Evolutionary conservation across 352 stramenopile species (phyloP).

Genomic region (Globisporangium cederbergense): DNA sequence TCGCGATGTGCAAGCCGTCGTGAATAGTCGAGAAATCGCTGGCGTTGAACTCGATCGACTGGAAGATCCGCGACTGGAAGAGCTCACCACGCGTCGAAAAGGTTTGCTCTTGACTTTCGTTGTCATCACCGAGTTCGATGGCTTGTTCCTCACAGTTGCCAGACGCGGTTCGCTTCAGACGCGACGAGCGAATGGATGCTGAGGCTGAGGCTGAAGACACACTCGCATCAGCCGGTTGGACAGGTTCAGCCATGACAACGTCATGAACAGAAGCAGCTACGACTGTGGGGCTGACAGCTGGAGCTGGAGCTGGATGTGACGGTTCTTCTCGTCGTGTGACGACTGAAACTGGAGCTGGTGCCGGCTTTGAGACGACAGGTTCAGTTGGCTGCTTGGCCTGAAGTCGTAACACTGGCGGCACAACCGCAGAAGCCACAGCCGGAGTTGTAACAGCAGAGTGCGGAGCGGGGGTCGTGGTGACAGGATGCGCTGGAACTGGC

Average conservation of each 20-base stretch:
- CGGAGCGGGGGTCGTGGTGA: too few relatives aligned
- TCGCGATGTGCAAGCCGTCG: constrained; percentile 36
- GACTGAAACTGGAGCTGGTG: neutral
- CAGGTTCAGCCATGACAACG: neutral
- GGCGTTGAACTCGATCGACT: constrained; percentile 31
- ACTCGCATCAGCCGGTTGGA: neutral
- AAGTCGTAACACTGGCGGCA: neutral
- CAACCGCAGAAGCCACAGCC: too few relatives aligned
- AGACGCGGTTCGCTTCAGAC: constrained; percentile 7
- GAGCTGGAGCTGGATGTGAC: neutral
- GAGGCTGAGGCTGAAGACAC: neutral
- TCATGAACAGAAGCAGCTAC: neutral
- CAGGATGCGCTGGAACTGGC: too few relatives aligned
- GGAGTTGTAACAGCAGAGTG: too few relatives aligned
- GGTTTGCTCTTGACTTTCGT: constrained; percentile 6
- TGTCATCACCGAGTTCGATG: constrained; percentile 20
- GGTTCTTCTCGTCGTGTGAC: neutral
- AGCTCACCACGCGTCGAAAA: neutral
- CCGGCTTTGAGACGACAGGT: neutral
- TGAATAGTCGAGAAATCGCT: constrained; percentile 40
- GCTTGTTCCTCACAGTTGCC: constrained; percentile 2
- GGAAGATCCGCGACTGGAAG: constrained; percentile 42
- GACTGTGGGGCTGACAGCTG: neutral
- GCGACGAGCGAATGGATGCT: neutral
- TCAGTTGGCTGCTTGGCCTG: too few relatives aligned